Conservation (phyloP, 1,284 basidiomycete genomes). For the Cryptococcus deneoformans region DNA sequence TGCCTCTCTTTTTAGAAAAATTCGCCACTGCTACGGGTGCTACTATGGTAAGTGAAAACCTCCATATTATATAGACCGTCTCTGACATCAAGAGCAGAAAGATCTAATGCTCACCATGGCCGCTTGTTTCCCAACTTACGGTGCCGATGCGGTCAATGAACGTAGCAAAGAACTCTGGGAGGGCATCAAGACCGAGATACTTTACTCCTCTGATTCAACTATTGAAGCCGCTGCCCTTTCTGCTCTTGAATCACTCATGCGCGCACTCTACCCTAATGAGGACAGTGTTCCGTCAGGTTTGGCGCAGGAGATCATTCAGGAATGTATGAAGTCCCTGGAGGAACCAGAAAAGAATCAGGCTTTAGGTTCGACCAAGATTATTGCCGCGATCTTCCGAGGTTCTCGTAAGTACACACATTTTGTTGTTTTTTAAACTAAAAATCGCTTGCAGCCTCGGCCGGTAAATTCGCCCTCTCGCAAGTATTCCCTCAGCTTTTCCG, state of each 20-base stretch:
- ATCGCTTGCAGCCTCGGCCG: slow-evolving; percentile 60
- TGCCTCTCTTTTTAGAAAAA: slow-evolving; percentile 91
- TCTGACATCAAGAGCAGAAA: slow-evolving; percentile 54
- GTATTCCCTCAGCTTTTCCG: slow-evolving; percentile 69
- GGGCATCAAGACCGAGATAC: slow-evolving; percentile 84
- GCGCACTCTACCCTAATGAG: slow-evolving; percentile 61
- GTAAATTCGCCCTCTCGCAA: slow-evolving; percentile 63
- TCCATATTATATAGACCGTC: not conserved
- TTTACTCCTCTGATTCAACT: slow-evolving; percentile 76
- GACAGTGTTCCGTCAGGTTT: slow-evolving; percentile 55
- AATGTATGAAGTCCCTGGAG: slow-evolving; percentile 71
- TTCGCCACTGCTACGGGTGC: slow-evolving; percentile 75
- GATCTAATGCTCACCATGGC: slow-evolving; percentile 76
- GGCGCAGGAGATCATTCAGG: slow-evolving; percentile 69
- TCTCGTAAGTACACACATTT: slow-evolving; percentile 59
- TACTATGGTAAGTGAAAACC: slow-evolving; percentile 64
- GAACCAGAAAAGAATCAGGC: slow-evolving; percentile 92
- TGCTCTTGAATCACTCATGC: slow-evolving; percentile 66
- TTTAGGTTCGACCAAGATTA: slow-evolving; percentile 72
- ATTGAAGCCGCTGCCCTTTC: slow-evolving; percentile 71
- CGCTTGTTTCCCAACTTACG: slow-evolving; percentile 77
- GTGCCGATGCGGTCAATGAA: slow-evolving; percentile 59
- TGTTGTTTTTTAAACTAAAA: not conserved
- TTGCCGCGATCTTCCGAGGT: slow-evolving; percentile 70
- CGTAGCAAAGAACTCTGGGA: slow-evolving; percentile 79